Evolutionary conservation across 2,329 filamentous ascomycete genomes (phyloP), one percentile per base, ranked within the genome.

Genomic region (Cercospora canescens): DNA sequence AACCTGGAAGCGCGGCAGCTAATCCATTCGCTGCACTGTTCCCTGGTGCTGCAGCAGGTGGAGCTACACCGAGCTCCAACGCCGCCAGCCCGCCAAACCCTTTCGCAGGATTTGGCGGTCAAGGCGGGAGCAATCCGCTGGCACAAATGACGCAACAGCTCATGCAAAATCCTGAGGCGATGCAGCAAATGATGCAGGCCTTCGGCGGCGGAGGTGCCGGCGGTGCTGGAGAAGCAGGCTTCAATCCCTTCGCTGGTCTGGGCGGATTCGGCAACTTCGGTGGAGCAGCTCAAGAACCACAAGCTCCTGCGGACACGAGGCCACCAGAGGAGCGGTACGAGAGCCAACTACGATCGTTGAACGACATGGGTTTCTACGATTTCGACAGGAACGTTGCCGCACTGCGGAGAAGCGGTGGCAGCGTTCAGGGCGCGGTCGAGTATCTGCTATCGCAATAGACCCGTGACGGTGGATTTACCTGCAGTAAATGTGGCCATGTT

Each of bases 341-440:
- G 3, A 89, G 92, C 34, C 94, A 99, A 80, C 83, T 99, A 58
- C 86, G 93, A 67, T 93, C 98, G 81, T 82, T 99, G 69, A 99
- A 99, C 78, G 95, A 98, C 71, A 99, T 99, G 95, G 95, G 95
- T 3, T 99, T 99, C 81, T 97, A 89, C 77, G 94, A 99, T 76
- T 99, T 98, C 76, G 94, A 99, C 60, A 84, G 91, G 72, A 99
- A 99, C 73, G 88, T 99, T 34, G 89, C 91, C 63, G 95, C 95
- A 5, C 81, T 99, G 75, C 86, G 94, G 78, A 87, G 94, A 74
- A 92, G 92, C 67, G 95, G 95, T 8, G 95, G 95, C 11, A 97
- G 92, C 77, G 95, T 98, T 45, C 93, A 98, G 78, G 95, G 94
- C 11, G 95, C 92, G 5, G 87, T 96, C 61, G 91, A 95, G 80